Evolutionary conservation across 2,329 filamentous ascomycete species (phyloP).

Genomic region (Clonostachys rosea): DNA sequence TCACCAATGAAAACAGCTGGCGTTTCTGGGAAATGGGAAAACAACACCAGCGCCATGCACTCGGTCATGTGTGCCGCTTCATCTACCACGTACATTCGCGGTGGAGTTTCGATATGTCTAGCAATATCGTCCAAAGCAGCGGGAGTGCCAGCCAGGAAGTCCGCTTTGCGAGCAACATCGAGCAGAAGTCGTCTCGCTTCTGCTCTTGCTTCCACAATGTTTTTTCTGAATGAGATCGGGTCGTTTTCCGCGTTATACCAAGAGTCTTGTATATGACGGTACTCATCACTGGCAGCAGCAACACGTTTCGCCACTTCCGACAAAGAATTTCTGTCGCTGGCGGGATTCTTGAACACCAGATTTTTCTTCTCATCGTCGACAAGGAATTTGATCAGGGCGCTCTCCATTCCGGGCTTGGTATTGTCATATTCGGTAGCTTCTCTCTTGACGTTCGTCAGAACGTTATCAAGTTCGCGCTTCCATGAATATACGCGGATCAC

Average conservation of each 20-base stretch:
- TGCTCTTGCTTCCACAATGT: not conserved
- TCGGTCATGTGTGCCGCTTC: not conserved
- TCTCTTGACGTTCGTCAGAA: not conserved
- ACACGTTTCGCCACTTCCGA: too few relatives aligned
- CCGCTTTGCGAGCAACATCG: not conserved
- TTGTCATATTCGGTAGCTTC: not conserved
- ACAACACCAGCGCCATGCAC: not conserved
- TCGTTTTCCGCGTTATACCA: too few relatives aligned
- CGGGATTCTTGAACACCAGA: too few relatives aligned
- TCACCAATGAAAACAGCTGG: not conserved
- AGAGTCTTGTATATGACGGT: too few relatives aligned
- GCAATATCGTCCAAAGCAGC: not conserved
- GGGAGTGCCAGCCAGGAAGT: too few relatives aligned
- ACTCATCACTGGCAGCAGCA: too few relatives aligned
- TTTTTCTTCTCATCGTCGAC: too few relatives aligned
- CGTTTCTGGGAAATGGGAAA: not conserved
- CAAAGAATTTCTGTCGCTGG: too few relatives aligned
- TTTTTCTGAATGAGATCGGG: not conserved
- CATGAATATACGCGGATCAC: too few relatives aligned
- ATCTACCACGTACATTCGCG: not conserved
- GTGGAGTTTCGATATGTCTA: not conserved
- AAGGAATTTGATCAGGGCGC: not conserved
- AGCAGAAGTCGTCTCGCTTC: not conserved
- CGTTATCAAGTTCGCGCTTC: not conserved
- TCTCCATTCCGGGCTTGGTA: not conserved